Conservation (phyloP, 768 basidiomycete species). For the Podaxis sp. region DNA sequence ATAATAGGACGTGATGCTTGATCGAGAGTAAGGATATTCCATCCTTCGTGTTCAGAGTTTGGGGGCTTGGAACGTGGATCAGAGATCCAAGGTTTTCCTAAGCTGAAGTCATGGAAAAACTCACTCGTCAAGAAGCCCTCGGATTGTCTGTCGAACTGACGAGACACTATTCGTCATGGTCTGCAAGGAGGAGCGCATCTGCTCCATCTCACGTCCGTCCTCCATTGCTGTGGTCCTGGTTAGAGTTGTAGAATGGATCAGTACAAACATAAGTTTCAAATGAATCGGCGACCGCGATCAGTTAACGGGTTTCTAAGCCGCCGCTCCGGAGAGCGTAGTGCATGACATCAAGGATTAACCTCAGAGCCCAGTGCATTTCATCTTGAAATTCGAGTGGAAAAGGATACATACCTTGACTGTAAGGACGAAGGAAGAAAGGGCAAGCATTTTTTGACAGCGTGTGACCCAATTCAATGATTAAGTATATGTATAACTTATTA, state of each 20-base stretch:
- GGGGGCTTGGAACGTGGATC: conserved; percentile 22
- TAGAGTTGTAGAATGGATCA: conserved; percentile 10
- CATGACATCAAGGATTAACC: conserved; percentile 36
- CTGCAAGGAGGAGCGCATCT: conserved; percentile 36
- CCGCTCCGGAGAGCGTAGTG: conserved; percentile 47
- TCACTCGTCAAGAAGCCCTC: conserved; percentile 56
- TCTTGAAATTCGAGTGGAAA: conserved; percentile 26
- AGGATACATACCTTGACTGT: conserved; percentile 15
- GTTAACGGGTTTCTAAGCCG: conserved; percentile 59
- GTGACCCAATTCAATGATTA: background rate
- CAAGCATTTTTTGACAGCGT: conserved; percentile 4
- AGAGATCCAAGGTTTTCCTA: conserved; percentile 11
- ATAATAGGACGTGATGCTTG: conserved; percentile 82
- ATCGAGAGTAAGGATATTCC: conserved; percentile 91
- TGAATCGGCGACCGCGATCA: conserved; percentile 23
- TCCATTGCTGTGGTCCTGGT: conserved; percentile 23
- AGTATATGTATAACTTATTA: background rate
- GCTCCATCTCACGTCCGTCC: conserved; percentile 19
- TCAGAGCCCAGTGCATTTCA: conserved; percentile 69
- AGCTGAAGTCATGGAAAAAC: conserved; percentile 21
- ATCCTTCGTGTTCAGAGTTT: conserved; percentile 52
- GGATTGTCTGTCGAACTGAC: conserved; percentile 57
- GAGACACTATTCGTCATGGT: conserved; percentile 65
- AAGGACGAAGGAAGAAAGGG: background rate
- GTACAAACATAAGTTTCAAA: conserved; percentile 19